phyloP scores from a whole-genome alignment of 176 grass and related monocot species.

The Luzula sylvatica region DNA sequence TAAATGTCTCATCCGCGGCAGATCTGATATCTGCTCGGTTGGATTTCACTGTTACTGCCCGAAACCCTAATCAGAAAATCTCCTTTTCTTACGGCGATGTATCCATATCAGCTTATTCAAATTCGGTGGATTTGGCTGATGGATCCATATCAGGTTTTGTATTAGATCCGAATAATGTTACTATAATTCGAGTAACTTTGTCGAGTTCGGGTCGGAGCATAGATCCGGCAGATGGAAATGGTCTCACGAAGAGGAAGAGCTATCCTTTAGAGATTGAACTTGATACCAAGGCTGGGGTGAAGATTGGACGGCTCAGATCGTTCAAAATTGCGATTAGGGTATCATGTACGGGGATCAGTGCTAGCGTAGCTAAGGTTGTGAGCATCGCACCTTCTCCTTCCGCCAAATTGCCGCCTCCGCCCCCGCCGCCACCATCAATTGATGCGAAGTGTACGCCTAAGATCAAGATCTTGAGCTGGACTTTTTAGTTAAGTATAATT shows the following conservation, averaged over 20 bases:
- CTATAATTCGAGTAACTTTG: conserved; percentile 41
- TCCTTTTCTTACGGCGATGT: conserved; percentile 68
- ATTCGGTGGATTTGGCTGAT: conserved; percentile 42
- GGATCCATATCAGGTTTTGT: conserved; percentile 68
- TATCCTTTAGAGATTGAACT: conserved; percentile 40
- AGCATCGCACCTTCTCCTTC: conserved; percentile 29
- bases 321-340: conserved; percentile 59
- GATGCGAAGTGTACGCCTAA: conserved; percentile 75
- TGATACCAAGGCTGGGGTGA: conserved; percentile 70
- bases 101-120: conserved; percentile 33
- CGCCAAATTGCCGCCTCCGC: conserved; percentile 19
- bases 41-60: conserved; percentile 73
- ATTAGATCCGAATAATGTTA: conserved; percentile 52
- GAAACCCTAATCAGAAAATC: conserved; percentile 84
- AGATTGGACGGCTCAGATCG: conserved; percentile 70
- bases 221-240: conserved; percentile 43
- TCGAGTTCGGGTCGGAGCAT: conserved; percentile 23
- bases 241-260: conserved; percentile 59
- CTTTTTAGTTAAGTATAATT: conserved; percentile 36
- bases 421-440: conserved; percentile 36
- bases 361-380: conserved; percentile 26
- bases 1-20: conserved; percentile 57
- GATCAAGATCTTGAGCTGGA: conserved; percentile 93
- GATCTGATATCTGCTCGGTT: conserved; percentile 67
- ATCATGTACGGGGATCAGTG: conserved; percentile 45